Evolutionary conservation across 768 basidiomycete species (phyloP).

Genomic region (Mycena latifolia): DNA sequence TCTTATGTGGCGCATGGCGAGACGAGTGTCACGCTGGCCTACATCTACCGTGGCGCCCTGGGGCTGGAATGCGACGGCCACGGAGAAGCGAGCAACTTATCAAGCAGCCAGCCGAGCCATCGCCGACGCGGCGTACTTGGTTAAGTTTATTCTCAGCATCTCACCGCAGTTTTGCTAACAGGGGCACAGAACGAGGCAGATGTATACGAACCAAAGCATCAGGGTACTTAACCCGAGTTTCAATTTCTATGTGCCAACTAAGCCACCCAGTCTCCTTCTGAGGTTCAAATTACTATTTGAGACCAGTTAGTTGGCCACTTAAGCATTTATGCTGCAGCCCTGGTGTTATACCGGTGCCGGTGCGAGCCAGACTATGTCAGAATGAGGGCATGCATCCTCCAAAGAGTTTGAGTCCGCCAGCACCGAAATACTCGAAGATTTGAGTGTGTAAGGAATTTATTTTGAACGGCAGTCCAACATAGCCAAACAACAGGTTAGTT

Average conservation of each 20-base stretch:
- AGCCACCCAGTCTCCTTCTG: slow-evolving; percentile 19
- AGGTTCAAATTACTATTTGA: slow-evolving; percentile 24
- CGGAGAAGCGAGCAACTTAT: slow-evolving; percentile 51
- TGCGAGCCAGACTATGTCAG: too few relatives aligned
- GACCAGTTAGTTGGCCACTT: too few relatives aligned
- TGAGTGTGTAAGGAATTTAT: too few relatives aligned
- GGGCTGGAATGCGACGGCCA: slow-evolving; percentile 58
- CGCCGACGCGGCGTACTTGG: slow-evolving; percentile 60
- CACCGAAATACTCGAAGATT: too few relatives aligned
- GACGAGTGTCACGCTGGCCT: slow-evolving; percentile 57
- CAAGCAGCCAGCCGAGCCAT: slow-evolving; percentile 50
- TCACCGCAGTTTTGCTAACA: neutral
- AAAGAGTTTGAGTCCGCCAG: too few relatives aligned
- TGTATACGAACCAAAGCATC: slow-evolving; percentile 59
- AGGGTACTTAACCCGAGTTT: too few relatives aligned
- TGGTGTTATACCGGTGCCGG: too few relatives aligned
- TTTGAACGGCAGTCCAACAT: too few relatives aligned
- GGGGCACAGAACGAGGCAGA: slow-evolving; percentile 59
- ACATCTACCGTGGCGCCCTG: slow-evolving; percentile 56
- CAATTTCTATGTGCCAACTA: too few relatives aligned
- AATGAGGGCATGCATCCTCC: too few relatives aligned
- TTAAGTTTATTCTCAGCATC: slow-evolving; percentile 39
- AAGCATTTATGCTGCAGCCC: too few relatives aligned
- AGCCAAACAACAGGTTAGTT: too few relatives aligned
- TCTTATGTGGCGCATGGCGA: slow-evolving; percentile 55